Evolutionary conservation across 2,329 filamentous ascomycete genomes (phyloP).

Genomic region (Ceratocystis papillata): DNA sequence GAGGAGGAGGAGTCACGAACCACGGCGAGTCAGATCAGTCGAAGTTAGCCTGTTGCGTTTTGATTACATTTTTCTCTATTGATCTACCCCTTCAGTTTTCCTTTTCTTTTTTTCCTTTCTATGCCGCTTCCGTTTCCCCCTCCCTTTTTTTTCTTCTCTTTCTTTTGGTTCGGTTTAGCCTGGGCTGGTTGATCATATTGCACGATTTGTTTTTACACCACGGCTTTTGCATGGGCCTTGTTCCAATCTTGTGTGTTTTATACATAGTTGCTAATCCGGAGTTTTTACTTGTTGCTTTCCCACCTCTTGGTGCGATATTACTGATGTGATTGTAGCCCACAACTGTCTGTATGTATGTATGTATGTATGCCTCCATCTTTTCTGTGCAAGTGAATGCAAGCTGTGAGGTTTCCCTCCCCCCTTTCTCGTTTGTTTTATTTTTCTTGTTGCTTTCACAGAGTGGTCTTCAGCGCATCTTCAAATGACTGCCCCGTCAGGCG

Average conservation of each 20-base stretch:
- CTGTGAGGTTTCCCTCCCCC: not conserved
- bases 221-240: not conserved
- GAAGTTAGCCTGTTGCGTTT: slow-evolving; percentile 26
- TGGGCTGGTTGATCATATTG: slow-evolving; percentile 14
- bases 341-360: not conserved
- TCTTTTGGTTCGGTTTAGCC: slow-evolving; percentile 12
- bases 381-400: not conserved
- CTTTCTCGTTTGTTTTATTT: not conserved
- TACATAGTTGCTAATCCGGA: slow-evolving; percentile 11
- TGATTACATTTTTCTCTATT: not conserved
- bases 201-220: slow-evolving; percentile 10
- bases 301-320: not conserved
- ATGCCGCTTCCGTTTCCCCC: not conserved
- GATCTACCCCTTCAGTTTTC: not conserved
- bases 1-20: slow-evolving; percentile 75
- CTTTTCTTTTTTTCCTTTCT: not conserved
- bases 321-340: not conserved
- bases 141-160: not conserved
- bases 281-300: slow-evolving; percentile 10
- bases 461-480: slow-evolving; percentile 28
- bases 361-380: not conserved
- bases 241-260: slow-evolving; percentile 10
- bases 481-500: slow-evolving; percentile 48
- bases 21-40: slow-evolving; percentile 51
- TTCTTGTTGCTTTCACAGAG: not conserved